Conservation (phyloP, 2,329 filamentous ascomycete genomes). For the Calonectria henricotiae region DNA sequence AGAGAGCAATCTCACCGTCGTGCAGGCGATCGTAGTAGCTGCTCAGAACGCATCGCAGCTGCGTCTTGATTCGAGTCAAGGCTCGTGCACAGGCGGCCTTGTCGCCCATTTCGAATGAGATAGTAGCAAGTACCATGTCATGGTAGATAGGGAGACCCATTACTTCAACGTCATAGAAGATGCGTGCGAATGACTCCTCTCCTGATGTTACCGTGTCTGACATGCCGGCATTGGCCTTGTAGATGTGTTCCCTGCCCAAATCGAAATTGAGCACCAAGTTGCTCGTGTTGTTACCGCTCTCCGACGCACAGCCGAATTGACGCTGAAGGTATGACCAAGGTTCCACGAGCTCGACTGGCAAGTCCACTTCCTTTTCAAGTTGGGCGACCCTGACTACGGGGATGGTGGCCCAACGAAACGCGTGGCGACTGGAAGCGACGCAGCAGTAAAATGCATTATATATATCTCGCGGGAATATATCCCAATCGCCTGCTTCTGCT, state of each 20-base stretch:
- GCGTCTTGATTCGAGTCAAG: background rate
- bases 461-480: background rate
- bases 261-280: conserved; percentile 8
- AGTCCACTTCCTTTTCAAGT: conserved; percentile 1
- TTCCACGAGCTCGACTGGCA: background rate
- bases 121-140: background rate
- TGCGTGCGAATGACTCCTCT: conserved; percentile 1
- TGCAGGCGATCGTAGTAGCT: conserved; percentile 12
- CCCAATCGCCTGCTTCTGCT: background rate
- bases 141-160: background rate
- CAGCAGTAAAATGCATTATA: conserved; percentile 6
- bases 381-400: background rate
- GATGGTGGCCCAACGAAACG: no score
- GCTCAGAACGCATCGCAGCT: background rate
- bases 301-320: background rate
- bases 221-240: background rate
- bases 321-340: background rate
- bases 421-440: background rate
- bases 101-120: background rate
- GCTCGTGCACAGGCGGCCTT: background rate
- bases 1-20: conserved; percentile 1
- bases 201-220: background rate
- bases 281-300: conserved; percentile 3
- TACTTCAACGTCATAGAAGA: background rate
- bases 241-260: background rate